Base-by-base conservation (phyloP, 2,329 filamentous ascomycete genomes). In the Penicillium sp. region DNA sequence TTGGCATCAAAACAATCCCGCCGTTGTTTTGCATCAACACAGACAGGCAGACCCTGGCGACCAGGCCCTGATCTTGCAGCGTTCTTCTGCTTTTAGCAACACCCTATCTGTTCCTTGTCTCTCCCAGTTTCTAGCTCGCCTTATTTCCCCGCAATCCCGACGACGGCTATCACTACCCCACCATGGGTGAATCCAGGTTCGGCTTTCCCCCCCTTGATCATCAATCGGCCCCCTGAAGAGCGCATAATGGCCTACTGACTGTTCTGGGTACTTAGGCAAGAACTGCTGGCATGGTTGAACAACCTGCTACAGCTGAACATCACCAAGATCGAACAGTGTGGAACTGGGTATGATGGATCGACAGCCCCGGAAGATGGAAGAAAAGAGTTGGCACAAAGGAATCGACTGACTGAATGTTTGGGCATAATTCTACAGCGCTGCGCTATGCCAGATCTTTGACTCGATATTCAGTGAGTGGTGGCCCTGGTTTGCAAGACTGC, bases 301-400 rank as follows among this genome's bases (percentile, higher is more conserved):
- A 91, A 87, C 78, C 86, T 98, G 49, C 83, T 98, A 36, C 89
- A 96, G 75, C 84, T 98, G 62, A 98, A 97, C 75, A 83, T 98
- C 60, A 97, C 86, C 60, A 97, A 96, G 73, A 88, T 98, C 67
- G 93, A 98, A 75, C 93, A 98, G 78, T 97, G 91, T 69, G 93
- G 93, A 68, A 97, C 91, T 63, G 93, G 91, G 91, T 97, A 83
- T 58, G 77, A 50, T 48, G 36, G 31, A 50, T 42, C 42, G 25
- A 31, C 43, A 31, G 36, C 39, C 42, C 28, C 19, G 14, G 16
- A 14, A 17, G 25, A 17, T 21, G 7, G 16, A 17, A 27, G 30
- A 9, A 27, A n/a, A 13, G 25, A 13, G 11, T n/a, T 27, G 23
- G 8, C 13, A 19, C 4, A n/a, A 30, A 21, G n/a, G 30, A 38